A percentile compares a stretch with the other conserved stretches of the same genome.
These are phyloP conservation scores for Stemphylium lycopersici DNA, from an alignment of 2,329 filamentous ascomycete genomes.

Conservation along the genomic window DNA sequence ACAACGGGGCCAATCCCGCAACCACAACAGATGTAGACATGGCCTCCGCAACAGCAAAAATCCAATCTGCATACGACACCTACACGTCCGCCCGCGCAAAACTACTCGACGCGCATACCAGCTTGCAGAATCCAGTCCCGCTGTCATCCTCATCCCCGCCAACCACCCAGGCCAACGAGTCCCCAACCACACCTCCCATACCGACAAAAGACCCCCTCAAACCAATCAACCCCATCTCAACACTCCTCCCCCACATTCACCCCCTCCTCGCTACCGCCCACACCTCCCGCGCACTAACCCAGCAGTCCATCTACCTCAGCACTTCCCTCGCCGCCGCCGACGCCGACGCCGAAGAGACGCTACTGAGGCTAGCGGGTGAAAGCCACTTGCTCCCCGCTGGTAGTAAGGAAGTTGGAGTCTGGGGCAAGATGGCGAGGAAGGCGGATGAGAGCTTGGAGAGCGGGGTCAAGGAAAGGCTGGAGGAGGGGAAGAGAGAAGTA, in stretches of 20 bases:
- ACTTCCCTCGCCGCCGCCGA: constrained; percentile 39
- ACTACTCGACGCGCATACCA: constrained; percentile 29
- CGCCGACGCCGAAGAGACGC: constrained; percentile 34
- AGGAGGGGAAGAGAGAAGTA: constrained; percentile 32
- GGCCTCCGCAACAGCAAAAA: constrained; percentile 28
- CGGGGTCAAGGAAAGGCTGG: constrained; percentile 26
- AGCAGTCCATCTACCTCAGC: constrained; percentile 45
- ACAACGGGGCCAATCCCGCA: not conserved
- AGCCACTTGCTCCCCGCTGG: constrained; percentile 48
- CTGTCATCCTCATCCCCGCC: not conserved
- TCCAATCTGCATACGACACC: constrained; percentile 38
- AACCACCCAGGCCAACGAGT: not conserved
- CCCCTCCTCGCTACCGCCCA: constrained; percentile 31
- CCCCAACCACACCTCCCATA: not conserved
- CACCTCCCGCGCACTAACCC: constrained; percentile 41
- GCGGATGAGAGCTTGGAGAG: constrained; percentile 26
- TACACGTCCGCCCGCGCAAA: constrained; percentile 37
- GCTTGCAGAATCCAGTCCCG: constrained; percentile 21
- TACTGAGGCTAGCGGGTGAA: constrained; percentile 46
- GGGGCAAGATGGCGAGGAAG: constrained; percentile 33
- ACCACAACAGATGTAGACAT: constrained; percentile 16
- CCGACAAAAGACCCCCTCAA: constrained; percentile 9
- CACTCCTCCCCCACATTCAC: constrained; percentile 40
- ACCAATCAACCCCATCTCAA: constrained; percentile 23
- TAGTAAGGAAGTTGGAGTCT: constrained; percentile 31